phyloP scores from a whole-genome alignment of 2,329 filamentous ascomycete genomes.

The Metarhizium rileyi region DNA sequence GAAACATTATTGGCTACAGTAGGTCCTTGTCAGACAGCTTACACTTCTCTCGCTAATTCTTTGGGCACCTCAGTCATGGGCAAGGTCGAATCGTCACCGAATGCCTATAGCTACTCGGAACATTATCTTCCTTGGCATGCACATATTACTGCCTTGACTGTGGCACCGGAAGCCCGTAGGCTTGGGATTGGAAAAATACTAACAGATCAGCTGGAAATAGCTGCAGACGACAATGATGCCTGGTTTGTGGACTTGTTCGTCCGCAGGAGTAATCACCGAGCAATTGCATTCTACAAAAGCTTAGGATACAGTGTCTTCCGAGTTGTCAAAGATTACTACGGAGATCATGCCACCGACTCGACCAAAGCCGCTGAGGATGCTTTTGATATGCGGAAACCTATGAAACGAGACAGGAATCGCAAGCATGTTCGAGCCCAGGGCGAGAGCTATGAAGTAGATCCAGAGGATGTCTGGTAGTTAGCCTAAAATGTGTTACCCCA shows the following conservation, averaged over 20 bases:
- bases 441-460: constrained; percentile 65
- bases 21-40: constrained; percentile 24
- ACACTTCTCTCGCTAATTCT: constrained; percentile 15
- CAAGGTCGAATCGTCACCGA: constrained; percentile 82
- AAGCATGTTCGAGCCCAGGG: constrained; percentile 75
- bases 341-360: constrained; percentile 63
- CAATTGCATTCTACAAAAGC: constrained; percentile 78
- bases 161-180: constrained; percentile 76
- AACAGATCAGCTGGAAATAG: constrained; percentile 70
- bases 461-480: constrained; percentile 72
- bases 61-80: constrained; percentile 68
- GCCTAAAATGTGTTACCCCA: neutral
- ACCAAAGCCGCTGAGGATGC: constrained; percentile 68
- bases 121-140: constrained; percentile 99
- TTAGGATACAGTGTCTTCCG: constrained; percentile 91
- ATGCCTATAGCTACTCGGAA: constrained; percentile 62
- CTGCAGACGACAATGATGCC: constrained; percentile 69
- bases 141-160: constrained; percentile 91
- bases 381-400: constrained; percentile 91
- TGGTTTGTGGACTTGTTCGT: constrained; percentile 98
- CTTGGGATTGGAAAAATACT: constrained; percentile 80
- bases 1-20: constrained; percentile 95
- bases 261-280: constrained; percentile 74
- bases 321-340: constrained; percentile 85
- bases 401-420: constrained; percentile 66